Percentiles rank a stretch among this genome's conserved stretches.
Conservation (phyloP, 129 eudicot species). For the Chrysanthemum makinoi region DNA sequence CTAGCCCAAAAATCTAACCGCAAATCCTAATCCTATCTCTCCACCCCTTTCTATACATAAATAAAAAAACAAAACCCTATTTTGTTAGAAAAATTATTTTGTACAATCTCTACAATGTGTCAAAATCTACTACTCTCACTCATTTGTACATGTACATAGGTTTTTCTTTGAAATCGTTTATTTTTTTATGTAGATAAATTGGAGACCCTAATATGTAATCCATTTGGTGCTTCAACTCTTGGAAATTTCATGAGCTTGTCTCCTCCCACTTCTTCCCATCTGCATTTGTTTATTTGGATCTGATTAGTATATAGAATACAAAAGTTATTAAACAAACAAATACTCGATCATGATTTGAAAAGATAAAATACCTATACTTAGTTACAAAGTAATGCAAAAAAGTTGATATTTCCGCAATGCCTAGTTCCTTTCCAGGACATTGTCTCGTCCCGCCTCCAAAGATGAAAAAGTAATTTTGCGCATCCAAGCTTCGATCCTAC, state of each 20-base stretch:
- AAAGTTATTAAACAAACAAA: background rate
- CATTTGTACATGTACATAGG: constrained; percentile 39
- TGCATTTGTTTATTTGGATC: constrained; percentile 26
- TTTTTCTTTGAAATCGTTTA: background rate
- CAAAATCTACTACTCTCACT: constrained; percentile 39
- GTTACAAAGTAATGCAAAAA: constrained; percentile 91
- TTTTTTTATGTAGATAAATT: constrained; percentile 29
- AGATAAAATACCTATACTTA: constrained; percentile 53
- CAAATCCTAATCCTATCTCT: too few species aligned
- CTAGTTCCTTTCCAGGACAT: constrained; percentile 94
- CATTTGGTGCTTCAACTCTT: constrained; percentile 97
- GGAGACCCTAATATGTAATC: constrained; percentile 75
- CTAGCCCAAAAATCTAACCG: too few species aligned
- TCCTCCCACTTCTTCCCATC: constrained; percentile 96
- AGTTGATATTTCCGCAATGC: constrained; percentile 81
- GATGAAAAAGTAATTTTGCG: constrained; percentile 58
- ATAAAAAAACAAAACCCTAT: constrained; percentile 16
- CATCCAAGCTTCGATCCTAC: constrained; percentile 66
- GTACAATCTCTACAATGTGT: constrained; percentile 36
- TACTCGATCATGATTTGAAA: background rate
- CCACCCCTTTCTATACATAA: too few species aligned
- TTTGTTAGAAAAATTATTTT: constrained; percentile 40
- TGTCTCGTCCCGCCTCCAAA: constrained; percentile 96
- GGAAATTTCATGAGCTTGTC: constrained; percentile 87
- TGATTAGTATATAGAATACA: background rate